phyloP scores from a whole-genome alignment of 352 stramenopile genomes.

The Blastocystis sp. region DNA sequence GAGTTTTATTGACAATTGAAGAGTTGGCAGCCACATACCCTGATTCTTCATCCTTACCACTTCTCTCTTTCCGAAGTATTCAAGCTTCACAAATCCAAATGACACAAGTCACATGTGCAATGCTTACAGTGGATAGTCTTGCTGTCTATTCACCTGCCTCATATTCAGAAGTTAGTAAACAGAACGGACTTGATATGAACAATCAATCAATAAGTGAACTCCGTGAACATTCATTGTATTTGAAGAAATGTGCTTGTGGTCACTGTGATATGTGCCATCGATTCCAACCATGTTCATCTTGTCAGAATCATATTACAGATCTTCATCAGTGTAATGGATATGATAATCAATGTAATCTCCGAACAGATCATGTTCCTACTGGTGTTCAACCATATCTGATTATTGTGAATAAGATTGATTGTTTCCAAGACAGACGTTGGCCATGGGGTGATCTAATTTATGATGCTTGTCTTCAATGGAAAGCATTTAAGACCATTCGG shows the following conservation, averaged over 20 bases:
- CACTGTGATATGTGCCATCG: conserved; percentile 1
- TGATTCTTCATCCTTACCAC: background rate
- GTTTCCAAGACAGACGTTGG: background rate
- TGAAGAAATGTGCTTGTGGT: background rate
- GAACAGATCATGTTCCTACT: background rate
- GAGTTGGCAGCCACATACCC: background rate
- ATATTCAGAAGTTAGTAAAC: background rate
- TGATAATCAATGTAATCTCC: conserved; percentile 46
- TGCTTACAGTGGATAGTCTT: conserved; percentile 1
- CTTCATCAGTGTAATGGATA: conserved; percentile 31
- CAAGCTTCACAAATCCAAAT: background rate
- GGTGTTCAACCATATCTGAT: conserved; percentile 29
- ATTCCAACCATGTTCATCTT: background rate
- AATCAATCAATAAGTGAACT: background rate
- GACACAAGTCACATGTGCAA: background rate
- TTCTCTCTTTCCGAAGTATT: background rate
- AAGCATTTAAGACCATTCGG: conserved; percentile 41
- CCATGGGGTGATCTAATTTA: conserved; percentile 53
- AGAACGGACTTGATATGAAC: background rate
- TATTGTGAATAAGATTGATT: background rate
- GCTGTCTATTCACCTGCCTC: background rate
- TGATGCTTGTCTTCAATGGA: conserved; percentile 38
- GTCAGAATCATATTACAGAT: background rate
- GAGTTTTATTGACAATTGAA: background rate
- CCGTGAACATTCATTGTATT: background rate